A percentile compares a stretch with the other conserved stretches of the same genome.
phyloP scores from a whole-genome alignment of 495 filamentous ascomycete genomes.

The Aspergillus avenaceus region DNA sequence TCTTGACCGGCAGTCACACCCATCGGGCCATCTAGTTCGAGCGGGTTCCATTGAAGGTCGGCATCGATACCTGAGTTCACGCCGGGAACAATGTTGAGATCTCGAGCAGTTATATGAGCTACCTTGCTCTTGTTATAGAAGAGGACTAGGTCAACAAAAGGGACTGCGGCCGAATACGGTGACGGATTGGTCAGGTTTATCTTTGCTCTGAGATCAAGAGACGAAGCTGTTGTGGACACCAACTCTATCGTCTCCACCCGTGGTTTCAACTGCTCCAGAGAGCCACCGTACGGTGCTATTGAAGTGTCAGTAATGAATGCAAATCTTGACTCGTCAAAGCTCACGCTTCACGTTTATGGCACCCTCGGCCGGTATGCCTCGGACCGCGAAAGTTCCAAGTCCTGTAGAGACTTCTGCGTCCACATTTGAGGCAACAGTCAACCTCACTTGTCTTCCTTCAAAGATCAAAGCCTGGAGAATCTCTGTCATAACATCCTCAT shows the following conservation, averaged over 20 bases:
- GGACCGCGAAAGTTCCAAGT: slow-evolving; percentile 73
- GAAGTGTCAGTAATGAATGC: slow-evolving; percentile 12
- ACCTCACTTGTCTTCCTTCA: slow-evolving; percentile 54
- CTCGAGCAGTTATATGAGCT: slow-evolving; percentile 62
- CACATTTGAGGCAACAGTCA: slow-evolving; percentile 75
- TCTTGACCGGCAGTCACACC: slow-evolving; percentile 61
- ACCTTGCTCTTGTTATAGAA: slow-evolving; percentile 68
- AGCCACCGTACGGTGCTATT: slow-evolving; percentile 41
- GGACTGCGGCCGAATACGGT: slow-evolving; percentile 72
- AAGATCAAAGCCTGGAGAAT: slow-evolving; percentile 74
- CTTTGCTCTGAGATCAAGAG: slow-evolving; percentile 60
- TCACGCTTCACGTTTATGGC: slow-evolving; percentile 84
- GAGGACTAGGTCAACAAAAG: slow-evolving; percentile 72
- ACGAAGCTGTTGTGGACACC: slow-evolving; percentile 61
- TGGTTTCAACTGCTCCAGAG: slow-evolving; percentile 52
- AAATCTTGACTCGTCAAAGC: slow-evolving; percentile 22
- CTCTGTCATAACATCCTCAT: slow-evolving; percentile 68
- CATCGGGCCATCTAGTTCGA: slow-evolving; percentile 51
- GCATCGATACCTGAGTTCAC: slow-evolving; percentile 67
- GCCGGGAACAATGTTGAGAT: slow-evolving; percentile 60
- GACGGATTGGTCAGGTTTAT: slow-evolving; percentile 90
- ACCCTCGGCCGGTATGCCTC: slow-evolving; percentile 79
- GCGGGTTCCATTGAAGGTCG: slow-evolving; percentile 71
- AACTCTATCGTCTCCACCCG: slow-evolving; percentile 63
- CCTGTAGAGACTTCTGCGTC: slow-evolving; percentile 76